Conservation (phyloP, 2,329 filamentous ascomycete genomes). For the Botrytis hyacinthi region DNA sequence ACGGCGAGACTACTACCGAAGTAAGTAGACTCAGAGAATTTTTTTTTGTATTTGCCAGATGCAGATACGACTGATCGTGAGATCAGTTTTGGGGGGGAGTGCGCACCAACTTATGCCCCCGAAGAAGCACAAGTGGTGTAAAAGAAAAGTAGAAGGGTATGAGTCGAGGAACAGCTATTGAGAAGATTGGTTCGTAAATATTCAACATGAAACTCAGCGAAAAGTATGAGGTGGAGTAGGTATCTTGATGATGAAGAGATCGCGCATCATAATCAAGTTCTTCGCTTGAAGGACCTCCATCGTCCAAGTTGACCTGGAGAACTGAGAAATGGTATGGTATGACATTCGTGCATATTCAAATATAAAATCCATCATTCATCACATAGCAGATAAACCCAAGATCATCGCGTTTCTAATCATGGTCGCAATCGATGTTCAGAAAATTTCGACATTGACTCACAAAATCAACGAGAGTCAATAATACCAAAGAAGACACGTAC, state of each 20-base stretch:
- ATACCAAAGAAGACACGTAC: too few relatives aligned
- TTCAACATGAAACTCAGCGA: neutral
- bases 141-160: neutral
- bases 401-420: too few relatives aligned
- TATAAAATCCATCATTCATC: neutral
- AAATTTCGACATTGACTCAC: too few relatives aligned
- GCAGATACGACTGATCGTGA: neutral
- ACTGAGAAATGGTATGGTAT: neutral
- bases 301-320: neutral
- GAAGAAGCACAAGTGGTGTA: neutral
- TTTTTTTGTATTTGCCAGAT: too few relatives aligned
- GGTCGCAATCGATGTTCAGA: too few relatives aligned
- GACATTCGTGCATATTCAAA: too few relatives aligned
- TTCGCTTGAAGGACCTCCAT: neutral
- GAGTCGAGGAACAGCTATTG: neutral
- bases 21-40: neutral
- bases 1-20: neutral
- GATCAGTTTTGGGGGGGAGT: neutral
- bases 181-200: neutral
- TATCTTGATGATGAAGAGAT: neutral
- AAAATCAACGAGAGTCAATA: too few relatives aligned
- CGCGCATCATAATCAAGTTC: neutral
- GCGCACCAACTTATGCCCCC: neutral
- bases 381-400: too few relatives aligned
- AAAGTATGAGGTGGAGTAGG: neutral